Conservation (phyloP, 805 yeast genomes). For the Pichia insulana region DNA sequence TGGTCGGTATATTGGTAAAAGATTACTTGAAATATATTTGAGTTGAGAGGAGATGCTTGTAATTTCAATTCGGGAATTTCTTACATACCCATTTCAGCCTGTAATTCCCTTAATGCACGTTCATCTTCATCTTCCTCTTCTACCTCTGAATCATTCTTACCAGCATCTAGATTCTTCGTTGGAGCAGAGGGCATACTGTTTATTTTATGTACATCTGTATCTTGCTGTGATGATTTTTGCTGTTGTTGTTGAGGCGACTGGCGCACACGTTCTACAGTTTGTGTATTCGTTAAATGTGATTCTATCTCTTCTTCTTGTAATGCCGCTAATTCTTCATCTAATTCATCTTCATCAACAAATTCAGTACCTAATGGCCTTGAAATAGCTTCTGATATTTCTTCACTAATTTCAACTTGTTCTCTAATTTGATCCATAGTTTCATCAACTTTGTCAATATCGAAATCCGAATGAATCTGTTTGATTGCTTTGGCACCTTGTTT, state of each 20-base stretch:
- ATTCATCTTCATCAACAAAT: conserved; percentile 77
- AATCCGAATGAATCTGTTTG: conserved; percentile 91
- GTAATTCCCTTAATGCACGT: conserved; percentile 68
- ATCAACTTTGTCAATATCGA: conserved; percentile 94
- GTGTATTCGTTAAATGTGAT: conserved; percentile 11
- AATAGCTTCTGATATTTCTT: conserved; percentile 93
- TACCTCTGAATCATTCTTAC: conserved; percentile 39
- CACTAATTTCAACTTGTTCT: conserved; percentile 91
- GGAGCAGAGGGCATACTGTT: conserved; percentile 40
- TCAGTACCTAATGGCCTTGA: conserved; percentile 87
- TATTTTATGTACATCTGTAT: conserved; percentile 5
- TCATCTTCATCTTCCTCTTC: conserved; percentile 75
- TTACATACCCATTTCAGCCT: conserved; percentile 78
- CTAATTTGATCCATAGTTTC: conserved; percentile 96
- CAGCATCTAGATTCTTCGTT: conserved; percentile 33
- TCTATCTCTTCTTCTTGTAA: conserved; percentile 79
- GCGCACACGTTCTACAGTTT: conserved; percentile 3
- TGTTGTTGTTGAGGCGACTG: conserved; percentile 9
- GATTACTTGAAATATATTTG: too few relatives aligned
- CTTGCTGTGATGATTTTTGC: conserved; percentile 2
- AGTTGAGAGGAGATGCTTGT: too few relatives aligned
- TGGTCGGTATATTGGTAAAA: too few relatives aligned
- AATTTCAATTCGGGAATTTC: too few relatives aligned
- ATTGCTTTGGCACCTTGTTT: conserved; percentile 94
- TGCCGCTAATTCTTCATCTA: conserved; percentile 83